Conservation (phyloP, 306 rosid species). For the Cicer pinnatifidum region DNA sequence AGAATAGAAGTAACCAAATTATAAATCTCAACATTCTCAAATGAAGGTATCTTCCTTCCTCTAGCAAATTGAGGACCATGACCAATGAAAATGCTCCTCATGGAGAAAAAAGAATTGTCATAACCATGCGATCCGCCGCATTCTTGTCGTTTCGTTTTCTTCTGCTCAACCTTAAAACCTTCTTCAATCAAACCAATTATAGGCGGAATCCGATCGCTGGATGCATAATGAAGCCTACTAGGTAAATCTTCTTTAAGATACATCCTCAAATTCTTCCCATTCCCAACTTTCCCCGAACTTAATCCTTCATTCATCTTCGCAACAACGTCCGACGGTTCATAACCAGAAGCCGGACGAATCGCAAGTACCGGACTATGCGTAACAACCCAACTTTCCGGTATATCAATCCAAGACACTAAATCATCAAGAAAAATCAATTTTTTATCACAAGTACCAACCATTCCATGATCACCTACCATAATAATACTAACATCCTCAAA, state of each 20-base stretch:
- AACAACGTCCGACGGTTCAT: slow-evolving; percentile 55
- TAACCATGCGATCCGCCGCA: slow-evolving; percentile 98
- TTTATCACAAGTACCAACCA: slow-evolving; percentile 97
- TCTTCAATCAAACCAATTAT: slow-evolving; percentile 81
- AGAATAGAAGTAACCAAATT: slow-evolving; percentile 89
- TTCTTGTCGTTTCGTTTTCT: slow-evolving; percentile 60
- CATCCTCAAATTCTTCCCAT: slow-evolving; percentile 72
- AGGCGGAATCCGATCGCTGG: slow-evolving; percentile 73
- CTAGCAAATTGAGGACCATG: slow-evolving; percentile 94
- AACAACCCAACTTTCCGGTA: slow-evolving; percentile 69
- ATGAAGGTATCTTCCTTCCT: slow-evolving; percentile 86
- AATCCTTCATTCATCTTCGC: slow-evolving; percentile 79
- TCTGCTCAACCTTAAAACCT: slow-evolving; percentile 85
- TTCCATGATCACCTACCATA: slow-evolving; percentile 97
- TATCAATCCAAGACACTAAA: slow-evolving; percentile 72
- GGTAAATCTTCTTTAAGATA: slow-evolving; percentile 90
- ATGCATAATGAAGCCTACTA: slow-evolving; percentile 72
- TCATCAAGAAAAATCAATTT: slow-evolving; percentile 78
- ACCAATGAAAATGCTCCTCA: slow-evolving; percentile 88
- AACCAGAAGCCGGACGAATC: slow-evolving; percentile 67
- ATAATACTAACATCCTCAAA: slow-evolving; percentile 86
- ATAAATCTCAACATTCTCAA: slow-evolving; percentile 92
- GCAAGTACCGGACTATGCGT: slow-evolving; percentile 72
- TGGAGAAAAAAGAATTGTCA: slow-evolving; percentile 87
- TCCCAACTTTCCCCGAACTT: slow-evolving; percentile 76